phyloP scores from a whole-genome alignment of 1,284 basidiomycete species.

The Rhodotorula sp. region DNA sequence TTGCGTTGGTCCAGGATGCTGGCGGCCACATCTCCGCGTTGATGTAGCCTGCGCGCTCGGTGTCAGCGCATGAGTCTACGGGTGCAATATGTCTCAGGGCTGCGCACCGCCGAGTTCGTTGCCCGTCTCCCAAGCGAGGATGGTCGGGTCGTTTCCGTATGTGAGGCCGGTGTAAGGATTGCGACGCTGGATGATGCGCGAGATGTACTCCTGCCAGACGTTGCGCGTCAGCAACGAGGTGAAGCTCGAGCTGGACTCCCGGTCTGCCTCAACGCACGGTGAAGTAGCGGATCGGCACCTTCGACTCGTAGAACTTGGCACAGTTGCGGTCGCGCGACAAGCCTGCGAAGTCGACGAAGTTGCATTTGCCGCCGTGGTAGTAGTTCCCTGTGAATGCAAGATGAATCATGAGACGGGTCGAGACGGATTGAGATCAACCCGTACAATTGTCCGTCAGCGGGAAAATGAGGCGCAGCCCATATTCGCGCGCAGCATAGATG shows the following conservation, averaged over 20 bases:
- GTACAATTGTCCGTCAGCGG: constrained; percentile 27
- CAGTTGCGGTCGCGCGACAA: neutral
- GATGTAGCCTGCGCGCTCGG: constrained; percentile 10
- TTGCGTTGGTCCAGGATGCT: constrained; percentile 24
- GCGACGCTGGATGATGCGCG: constrained; percentile 5
- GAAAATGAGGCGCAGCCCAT: constrained; percentile 28
- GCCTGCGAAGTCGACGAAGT: constrained; percentile 17
- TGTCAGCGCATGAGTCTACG: neutral
- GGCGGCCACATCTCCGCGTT: constrained; percentile 29
- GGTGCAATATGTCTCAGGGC: no score
- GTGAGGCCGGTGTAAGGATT: constrained; percentile 37
- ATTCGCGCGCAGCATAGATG: constrained; percentile 26
- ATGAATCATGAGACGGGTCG: neutral
- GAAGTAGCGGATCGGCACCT: constrained; percentile 3
- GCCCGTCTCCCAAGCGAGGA: constrained; percentile 40
- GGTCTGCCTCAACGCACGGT: neutral
- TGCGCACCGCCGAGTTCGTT: constrained; percentile 49
- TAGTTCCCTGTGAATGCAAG: neutral
- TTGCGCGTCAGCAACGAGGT: no score
- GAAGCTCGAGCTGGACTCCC: no score
- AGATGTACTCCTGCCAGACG: constrained; percentile 18
- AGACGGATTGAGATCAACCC: neutral
- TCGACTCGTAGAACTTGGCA: constrained; percentile 9
- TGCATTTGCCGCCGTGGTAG: constrained; percentile 25
- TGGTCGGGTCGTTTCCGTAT: constrained; percentile 38